Base-by-base conservation (phyloP, 192 early-diverging fungal genomes). In the Pilaira anomala region DNA sequence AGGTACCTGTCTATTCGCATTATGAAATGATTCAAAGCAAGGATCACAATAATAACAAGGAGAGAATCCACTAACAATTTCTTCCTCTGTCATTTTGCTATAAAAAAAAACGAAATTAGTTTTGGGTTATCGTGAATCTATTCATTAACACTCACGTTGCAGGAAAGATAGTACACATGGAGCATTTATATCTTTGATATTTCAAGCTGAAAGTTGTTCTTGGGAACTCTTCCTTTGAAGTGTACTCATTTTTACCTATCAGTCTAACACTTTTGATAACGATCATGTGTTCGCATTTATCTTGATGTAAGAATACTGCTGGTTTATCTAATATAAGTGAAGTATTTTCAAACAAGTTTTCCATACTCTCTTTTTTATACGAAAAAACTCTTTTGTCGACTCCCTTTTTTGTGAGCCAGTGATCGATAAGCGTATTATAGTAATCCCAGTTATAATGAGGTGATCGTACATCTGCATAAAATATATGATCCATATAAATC, bases 201-300 rank as follows among this genome's bases (percentile, higher is more conserved):
- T 14, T 63, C 5, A 30, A 26, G 7, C 12, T 52, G 25, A 16
- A 44, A 2, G 19, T 24, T 14, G 48, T 49, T 8, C 49, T 40
- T 52, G 62, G 62, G 18, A 16, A 50, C 3, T 39, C 13, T 0
- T 54, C 29, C 3, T 28, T 30, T 25, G 46, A 14, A 3, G 2
- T 13, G 0, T 2, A 16, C 9, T 62, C 60, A 29, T 6, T 9
- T 3, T 40, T n/a, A 0, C 11, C 19, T 25, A 26, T 22, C 36
- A 52, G 6, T 39, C 62, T n/a, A 18, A 63, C 21, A 41, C 50
- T 48, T 12, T 39, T 28, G 9, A 63, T 3, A 36, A 63, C 36
- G 12, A 52, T 6, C 62, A 63, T 50, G 21, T 63, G 62, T 4
- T 51, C 36, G 16, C 62, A 63, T 25, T 36, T 51, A 51, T 51